Evolutionary conservation across 306 rosid species (phyloP), one percentile per base, ranked within the genome.

Genomic region (Lagenaria siceraria): DNA sequence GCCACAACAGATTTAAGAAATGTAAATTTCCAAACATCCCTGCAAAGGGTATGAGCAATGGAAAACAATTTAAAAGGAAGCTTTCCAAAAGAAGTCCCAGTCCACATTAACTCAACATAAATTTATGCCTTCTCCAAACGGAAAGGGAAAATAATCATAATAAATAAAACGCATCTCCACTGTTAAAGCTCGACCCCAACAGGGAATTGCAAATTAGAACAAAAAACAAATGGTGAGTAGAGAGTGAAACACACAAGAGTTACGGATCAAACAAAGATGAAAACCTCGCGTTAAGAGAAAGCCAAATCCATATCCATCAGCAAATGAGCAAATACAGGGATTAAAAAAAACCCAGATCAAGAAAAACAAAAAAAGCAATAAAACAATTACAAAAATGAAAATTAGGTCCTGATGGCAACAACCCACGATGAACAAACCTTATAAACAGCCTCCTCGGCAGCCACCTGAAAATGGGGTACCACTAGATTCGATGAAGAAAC

Each of bases 401-500:
- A 77, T 10, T 48, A 52, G 25, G 55, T 81, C 79, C 69, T 76
- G 55, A 81, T 61, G 64, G 53, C 10, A 71, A 85, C 65, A n/a
- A 87, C 81, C 85, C 86, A 88, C 46, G 24, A 70, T 3, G 83
- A 24, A 84, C 63, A 62, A 58, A 88, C 97, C 97, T 92, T 29
- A 70, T 21, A 12, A 59, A 51, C 80, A 77, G 81, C 63, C 48
- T 78, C 62, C 42, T 76, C 10, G 53, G 79, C 85, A 1, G 84
- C 80, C 62, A 85, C 43, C 60, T 64, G 79, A 73, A 83, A 81
- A 81, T 80, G 87, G 89, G 88, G 88, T 62, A 36, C 62, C 77
- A 81, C 83, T 65, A 78, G 98, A 93, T 88, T 89, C 83, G 89
- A 85, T 75, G 62, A 42, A 63, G 69, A 60, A 27, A 2, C 13